Base-by-base conservation (phyloP, 345 rosid genomes). In the Diplotaxis tenuifolia region DNA sequence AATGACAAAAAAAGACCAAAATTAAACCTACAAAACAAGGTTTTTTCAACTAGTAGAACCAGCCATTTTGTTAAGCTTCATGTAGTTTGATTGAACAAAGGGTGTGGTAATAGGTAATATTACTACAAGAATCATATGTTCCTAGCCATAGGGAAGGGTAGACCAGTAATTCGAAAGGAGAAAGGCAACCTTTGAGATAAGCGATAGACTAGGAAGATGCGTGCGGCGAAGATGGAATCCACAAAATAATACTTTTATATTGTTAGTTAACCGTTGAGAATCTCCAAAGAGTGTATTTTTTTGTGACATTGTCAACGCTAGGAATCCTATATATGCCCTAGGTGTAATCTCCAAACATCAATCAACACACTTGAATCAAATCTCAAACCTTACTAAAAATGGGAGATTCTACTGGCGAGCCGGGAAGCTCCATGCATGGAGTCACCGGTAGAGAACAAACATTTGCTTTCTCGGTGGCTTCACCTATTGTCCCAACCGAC, bases 361-460 rank as follows among this genome's bases (percentile, higher is more conserved):
- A 76, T 25, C 59, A 77, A 66, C 1, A 64, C 50, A 42, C 10
- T 40, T 45, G 2, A 54, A 38, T 18, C 57, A 63, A 15, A 23
- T 36, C 29, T 63, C 19, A 45, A 38, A 68, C 36, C n/a, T n/a
- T n/a, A n/a, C n/a, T 22, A 6, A 9, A 0, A 34, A 77, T 77
- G 80, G 68, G 62, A 8, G 80, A 77, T 65, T 1, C 80, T 6
- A 57, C 25, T 23, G 76, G 80, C 14, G 80, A 81, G 11, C 87
- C 90, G 5, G 92, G 88, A 4, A 89, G 86, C 83, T 87, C 89
- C 70, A 83, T 82, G 88, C 89, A 90, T 70, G 88, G 88, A 70
- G 87, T 84, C 3, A 82, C 93, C 0, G 93, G 88, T 23, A 82
- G 65, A 59, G 89, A 85, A 68, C 88, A 84, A 32, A 57, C 78